These are phyloP conservation scores for Myxozyma udenii DNA, from an alignment of 805 yeast genomes.

Conservation along the genomic window DNA sequence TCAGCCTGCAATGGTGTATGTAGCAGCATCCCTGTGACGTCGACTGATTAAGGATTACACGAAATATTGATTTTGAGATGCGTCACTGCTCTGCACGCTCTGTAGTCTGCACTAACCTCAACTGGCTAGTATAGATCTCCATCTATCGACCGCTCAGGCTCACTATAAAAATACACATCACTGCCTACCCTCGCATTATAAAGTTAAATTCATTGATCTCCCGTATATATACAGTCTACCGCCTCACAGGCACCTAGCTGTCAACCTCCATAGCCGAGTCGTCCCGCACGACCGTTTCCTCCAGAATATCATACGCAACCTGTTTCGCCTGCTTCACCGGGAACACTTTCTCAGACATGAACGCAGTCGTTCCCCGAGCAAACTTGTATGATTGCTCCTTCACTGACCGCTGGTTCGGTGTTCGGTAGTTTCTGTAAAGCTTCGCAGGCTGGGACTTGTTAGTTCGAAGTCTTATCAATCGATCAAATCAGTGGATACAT, in stretches of 20 bases:
- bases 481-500: constrained; percentile 10
- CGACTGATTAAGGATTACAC: too few relatives aligned
- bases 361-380: constrained; percentile 90
- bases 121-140: too few relatives aligned
- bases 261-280: constrained; percentile 27
- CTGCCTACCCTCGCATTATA: too few relatives aligned
- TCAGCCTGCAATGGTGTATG: too few relatives aligned
- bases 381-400: constrained; percentile 84
- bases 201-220: too few relatives aligned
- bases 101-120: too few relatives aligned
- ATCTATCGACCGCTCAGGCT: too few relatives aligned
- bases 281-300: constrained; percentile 24
- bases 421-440: constrained; percentile 78
- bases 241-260: constrained; percentile 9
- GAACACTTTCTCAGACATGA: constrained; percentile 60
- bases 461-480: background rate
- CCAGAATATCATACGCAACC: constrained; percentile 33
- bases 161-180: too few relatives aligned
- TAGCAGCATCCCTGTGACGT: too few relatives aligned
- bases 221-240: too few relatives aligned
- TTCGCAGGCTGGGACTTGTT: constrained; percentile 49
- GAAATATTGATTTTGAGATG: too few relatives aligned
- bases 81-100: too few relatives aligned
- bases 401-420: constrained; percentile 82
- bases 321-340: constrained; percentile 59